Base-by-base conservation (phyloP, 2,329 filamentous ascomycete species). In the Verticillium nonalfalfae region DNA sequence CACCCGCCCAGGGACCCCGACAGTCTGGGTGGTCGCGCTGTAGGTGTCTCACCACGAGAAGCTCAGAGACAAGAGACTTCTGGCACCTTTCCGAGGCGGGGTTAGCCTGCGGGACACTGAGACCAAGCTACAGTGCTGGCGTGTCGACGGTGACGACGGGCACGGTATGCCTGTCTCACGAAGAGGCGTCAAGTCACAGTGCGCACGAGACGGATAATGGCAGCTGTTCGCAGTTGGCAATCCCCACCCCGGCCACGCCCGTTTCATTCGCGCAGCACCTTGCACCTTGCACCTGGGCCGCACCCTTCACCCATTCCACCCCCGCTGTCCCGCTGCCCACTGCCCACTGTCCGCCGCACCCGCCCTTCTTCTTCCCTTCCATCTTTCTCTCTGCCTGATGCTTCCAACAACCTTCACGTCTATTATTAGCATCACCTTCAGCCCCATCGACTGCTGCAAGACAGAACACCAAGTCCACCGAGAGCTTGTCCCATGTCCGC, bases 341-440 rank as follows among this genome's bases (percentile, higher is more conserved):
- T 36, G 35, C 13, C 9, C 35, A 13, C 35, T 36, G 35, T 13
- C 35, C 35, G 35, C 61, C 36, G 26, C 26, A 57, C 60, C 34
- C 55, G 35, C 26, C 52, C 56, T 60, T 56, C 40, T 61, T 58
- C 60, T 62, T 40, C 39, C 52, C 56, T 60, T 61, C 63, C 65
- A 60, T 64, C 64, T 63, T 66, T 66, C 64, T 65, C 64, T 67
- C 63, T 62, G 62, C 65, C 62, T 61, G 66, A 61, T 65, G 61
- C 61, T 65, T 64, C 75, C 73, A 77, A 76, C 77, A 26, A 78
- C 74, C 73, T 78, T 76, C 73, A 69, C 68, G 66, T 77, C 79
- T 81, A 81, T 80, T 78, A 79, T 80, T 81, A 80, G 79, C 75
- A 81, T 70, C 77, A 76, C 73, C 75, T 79, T 76, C 78, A 79